Conservation (phyloP, 768 basidiomycete genomes). For the Suillus alpinus region DNA sequence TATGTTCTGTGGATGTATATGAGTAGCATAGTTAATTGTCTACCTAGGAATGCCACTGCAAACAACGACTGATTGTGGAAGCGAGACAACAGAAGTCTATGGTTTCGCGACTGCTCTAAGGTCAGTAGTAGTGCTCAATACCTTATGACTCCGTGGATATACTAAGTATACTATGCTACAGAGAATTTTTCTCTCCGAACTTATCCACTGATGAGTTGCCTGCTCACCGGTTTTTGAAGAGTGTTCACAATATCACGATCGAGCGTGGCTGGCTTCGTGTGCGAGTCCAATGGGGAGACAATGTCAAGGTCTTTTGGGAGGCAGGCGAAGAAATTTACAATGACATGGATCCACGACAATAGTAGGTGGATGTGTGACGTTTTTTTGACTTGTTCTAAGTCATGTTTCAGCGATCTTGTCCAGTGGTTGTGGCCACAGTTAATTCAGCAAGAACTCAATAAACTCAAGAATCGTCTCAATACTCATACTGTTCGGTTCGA, state of each 20-base stretch:
- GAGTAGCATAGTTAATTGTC: too few relatives aligned
- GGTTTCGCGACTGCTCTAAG: slow-evolving; percentile 25
- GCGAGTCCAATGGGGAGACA: background rate
- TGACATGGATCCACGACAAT: too few relatives aligned
- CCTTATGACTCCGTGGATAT: too few relatives aligned
- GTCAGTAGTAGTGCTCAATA: too few relatives aligned
- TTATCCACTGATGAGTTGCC: background rate
- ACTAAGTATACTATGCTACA: too few relatives aligned
- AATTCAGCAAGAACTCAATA: slow-evolving; percentile 23
- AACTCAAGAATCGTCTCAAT: slow-evolving; percentile 17
- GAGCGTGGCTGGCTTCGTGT: background rate
- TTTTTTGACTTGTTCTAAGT: too few relatives aligned
- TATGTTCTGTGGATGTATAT: too few relatives aligned
- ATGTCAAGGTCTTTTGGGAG: background rate
- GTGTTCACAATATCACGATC: background rate
- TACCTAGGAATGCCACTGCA: slow-evolving; percentile 31
- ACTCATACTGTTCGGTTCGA: slow-evolving; percentile 15
- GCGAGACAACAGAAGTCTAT: slow-evolving; percentile 25
- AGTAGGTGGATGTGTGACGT: too few relatives aligned
- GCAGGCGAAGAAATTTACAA: too few relatives aligned
- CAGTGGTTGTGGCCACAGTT: slow-evolving; percentile 31
- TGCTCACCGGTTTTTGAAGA: background rate
- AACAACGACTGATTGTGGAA: slow-evolving; percentile 31
- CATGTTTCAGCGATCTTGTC: slow-evolving; percentile 20
- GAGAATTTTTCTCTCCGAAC: too few relatives aligned